Base-by-base conservation (phyloP, 2,329 filamentous ascomycete genomes). In the Thelonectria blattea region DNA sequence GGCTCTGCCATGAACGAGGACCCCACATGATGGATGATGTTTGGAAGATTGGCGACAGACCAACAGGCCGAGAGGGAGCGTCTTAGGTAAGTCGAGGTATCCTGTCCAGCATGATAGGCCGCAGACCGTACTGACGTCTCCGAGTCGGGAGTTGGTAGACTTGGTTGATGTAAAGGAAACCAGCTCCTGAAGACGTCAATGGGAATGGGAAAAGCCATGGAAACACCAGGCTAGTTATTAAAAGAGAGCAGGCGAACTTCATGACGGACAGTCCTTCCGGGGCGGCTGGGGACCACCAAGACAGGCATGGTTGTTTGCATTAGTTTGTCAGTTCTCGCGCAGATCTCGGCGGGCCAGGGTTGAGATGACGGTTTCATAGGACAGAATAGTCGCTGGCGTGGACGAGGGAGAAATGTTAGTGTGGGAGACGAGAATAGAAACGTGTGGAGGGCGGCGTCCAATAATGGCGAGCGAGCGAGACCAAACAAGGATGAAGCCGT, bases 51-150 rank as follows among this genome's bases (percentile, higher is more conserved):
- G 43, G 37, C 37, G 30, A 55, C 41, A 39, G 45, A 45, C 43
- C 43, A 46, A 45, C 51, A 45, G 30, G n/a, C 32, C 27, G 48
- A 18, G 27, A 37, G 48, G 47, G 24, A n/a, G 30, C 9, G 24
- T 24, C 43, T 52, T 24, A 58, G 51, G 52, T 48, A 17, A 27
- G 42, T 60, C 42, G 56, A 37, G 42, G 46, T 20, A 37, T 32
- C 27, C 42, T 45, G 14, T 48, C 60, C 50, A 63, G 60, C 60
- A 63, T 63, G 60, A 54, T 57, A 63, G 60, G 57, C 57, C 47
- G n/a, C 15, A 42, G 20, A 27, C 11, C 12, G 6, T 14, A 27
- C 15, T 47, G 43, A 47, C 43, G 43, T 22, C 45, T 47, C 45
- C 12, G 30, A 47, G 45, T 47, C 22, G 6, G n/a, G 22, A 47